Evolutionary conservation across 2,329 filamentous ascomycete genomes (phyloP).

Genomic region (Claviceps purpurea): DNA sequence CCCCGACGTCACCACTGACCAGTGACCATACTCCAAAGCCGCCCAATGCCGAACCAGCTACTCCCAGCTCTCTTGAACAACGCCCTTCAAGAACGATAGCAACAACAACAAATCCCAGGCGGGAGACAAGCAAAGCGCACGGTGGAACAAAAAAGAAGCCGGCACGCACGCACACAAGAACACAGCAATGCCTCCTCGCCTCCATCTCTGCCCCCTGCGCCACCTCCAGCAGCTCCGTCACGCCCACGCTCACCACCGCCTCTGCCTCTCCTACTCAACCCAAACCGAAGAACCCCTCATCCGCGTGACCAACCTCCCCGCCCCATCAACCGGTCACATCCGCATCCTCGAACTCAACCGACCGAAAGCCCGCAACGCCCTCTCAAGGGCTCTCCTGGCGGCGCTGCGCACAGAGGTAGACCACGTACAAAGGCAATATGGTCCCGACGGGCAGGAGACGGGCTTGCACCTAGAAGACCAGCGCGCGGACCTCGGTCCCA

Average conservation of each 20-base stretch:
- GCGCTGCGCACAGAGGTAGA: constrained; percentile 61
- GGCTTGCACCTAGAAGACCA: constrained; percentile 9
- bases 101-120: too few relatives aligned
- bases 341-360: constrained; percentile 80
- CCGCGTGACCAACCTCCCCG: constrained; percentile 61
- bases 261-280: constrained; percentile 24
- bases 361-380: constrained; percentile 75
- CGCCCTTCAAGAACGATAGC: too few relatives aligned
- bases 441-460: constrained; percentile 38
- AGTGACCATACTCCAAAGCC: not conserved
- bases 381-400: constrained; percentile 64
- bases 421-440: constrained; percentile 52
- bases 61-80: too few relatives aligned
- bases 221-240: constrained; percentile 17
- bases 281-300: constrained; percentile 35
- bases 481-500: constrained; percentile 38
- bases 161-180: not conserved
- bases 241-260: constrained; percentile 8
- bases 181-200: constrained; percentile 19
- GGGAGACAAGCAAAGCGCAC: too few relatives aligned
- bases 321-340: constrained; percentile 70
- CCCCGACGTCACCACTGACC: not conserved
- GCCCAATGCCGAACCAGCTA: too few relatives aligned
- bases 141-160: too few relatives aligned
- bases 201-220: constrained; percentile 10